Evolutionary conservation across 441 rosid species (phyloP).

Genomic region (Hypseocharis bilobata): DNA sequence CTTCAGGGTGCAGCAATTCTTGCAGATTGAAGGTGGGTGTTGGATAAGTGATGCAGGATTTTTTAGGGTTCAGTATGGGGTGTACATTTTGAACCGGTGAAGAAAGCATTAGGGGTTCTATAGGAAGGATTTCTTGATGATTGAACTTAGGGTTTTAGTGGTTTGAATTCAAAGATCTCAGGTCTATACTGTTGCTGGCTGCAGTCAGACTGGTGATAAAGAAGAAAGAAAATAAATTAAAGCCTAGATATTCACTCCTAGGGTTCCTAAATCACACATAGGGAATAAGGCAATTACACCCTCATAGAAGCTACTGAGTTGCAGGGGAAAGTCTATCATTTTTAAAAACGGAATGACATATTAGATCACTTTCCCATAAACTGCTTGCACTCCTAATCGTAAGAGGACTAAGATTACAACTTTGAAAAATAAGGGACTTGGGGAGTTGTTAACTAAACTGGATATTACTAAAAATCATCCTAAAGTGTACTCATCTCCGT

Average conservation of each 20-base stretch:
- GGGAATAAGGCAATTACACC: neutral
- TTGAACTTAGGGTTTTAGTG: too few relatives aligned
- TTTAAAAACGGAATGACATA: neutral
- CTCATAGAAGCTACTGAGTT: neutral
- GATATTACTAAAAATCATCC: neutral
- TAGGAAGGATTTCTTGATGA: too few relatives aligned
- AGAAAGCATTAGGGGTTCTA: neutral
- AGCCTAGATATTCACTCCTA: neutral
- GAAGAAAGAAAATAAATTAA: neutral
- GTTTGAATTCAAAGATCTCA: neutral
- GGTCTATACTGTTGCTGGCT: neutral
- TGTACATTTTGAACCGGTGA: neutral
- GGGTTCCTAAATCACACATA: too few relatives aligned
- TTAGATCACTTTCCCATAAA: neutral
- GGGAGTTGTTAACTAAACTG: neutral
- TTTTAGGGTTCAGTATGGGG: neutral
- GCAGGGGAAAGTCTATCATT: neutral
- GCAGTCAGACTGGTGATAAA: neutral
- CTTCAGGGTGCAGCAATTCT: slow-evolving; percentile 38
- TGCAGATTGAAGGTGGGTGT: slow-evolving; percentile 66
- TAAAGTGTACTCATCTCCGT: neutral
- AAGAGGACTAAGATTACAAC: neutral
- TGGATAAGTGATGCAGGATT: slow-evolving; percentile 1
- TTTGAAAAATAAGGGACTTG: neutral
- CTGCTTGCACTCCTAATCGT: neutral